Conservation (phyloP, 306 rosid species). For the Castanea sativa region DNA sequence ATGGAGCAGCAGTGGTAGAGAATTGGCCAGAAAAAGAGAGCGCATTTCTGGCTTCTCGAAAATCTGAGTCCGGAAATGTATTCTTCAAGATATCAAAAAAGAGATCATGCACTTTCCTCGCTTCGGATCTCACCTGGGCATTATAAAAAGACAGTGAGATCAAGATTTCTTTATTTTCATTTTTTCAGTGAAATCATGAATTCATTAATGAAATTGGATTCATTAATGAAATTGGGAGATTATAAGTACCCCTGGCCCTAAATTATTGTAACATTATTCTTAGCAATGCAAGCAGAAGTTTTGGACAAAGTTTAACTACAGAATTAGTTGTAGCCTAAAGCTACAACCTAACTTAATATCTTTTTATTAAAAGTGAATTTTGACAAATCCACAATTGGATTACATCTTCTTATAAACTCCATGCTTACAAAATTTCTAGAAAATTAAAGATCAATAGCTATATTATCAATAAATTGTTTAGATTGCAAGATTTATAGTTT, state of each 20-base stretch:
- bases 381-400: too few species aligned
- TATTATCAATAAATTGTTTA: too few species aligned
- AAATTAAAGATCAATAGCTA: too few species aligned
- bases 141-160: constrained; percentile 21
- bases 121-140: constrained; percentile 79
- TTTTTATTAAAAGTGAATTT: too few species aligned
- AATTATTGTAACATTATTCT: neutral
- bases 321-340: too few species aligned
- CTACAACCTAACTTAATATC: too few species aligned
- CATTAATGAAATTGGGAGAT: neutral
- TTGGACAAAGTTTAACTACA: too few species aligned
- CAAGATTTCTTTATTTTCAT: neutral
- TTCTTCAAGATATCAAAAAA: constrained; percentile 79
- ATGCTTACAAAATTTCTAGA: too few species aligned
- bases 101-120: constrained; percentile 87
- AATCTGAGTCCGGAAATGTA: constrained; percentile 78
- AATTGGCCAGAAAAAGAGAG: constrained; percentile 57
- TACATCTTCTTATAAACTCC: too few species aligned
- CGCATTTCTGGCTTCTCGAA: constrained; percentile 67
- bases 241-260: neutral
- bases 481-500: too few species aligned
- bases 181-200: neutral
- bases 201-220: neutral
- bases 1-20: constrained; percentile 31
- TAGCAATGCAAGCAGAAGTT: neutral